A percentile compares a stretch with the other conserved stretches of the same genome.
Conservation (phyloP, 2,329 filamentous ascomycete species). For the Fusarium heterosporum region DNA sequence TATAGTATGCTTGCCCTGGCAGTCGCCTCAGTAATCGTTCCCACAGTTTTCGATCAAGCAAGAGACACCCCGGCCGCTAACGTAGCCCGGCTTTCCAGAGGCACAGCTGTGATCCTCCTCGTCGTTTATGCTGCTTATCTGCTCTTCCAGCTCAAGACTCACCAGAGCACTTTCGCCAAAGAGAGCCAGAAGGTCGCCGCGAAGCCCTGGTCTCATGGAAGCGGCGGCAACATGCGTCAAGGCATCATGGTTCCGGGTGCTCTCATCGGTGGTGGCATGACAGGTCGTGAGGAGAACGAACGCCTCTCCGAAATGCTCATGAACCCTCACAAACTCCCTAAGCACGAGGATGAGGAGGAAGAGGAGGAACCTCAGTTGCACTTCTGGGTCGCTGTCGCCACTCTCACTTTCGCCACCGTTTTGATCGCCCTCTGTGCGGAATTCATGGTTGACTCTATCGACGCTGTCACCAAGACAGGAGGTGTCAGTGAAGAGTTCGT, state of each 20-base stretch:
- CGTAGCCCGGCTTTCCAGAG: conserved; percentile 75
- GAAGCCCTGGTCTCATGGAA: conserved; percentile 57
- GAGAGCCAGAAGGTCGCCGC: conserved; percentile 81
- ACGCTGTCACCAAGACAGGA: conserved; percentile 70
- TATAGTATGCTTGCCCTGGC: conserved; percentile 75
- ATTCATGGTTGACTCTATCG: conserved; percentile 80
- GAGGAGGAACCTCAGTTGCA: conserved; percentile 79
- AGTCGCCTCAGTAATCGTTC: conserved; percentile 86
- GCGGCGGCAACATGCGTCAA: conserved; percentile 53
- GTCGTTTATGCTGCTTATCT: conserved; percentile 87
- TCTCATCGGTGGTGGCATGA: conserved; percentile 53
- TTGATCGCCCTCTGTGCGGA: conserved; percentile 86
- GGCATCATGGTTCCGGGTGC: conserved; percentile 57
- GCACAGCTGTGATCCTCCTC: conserved; percentile 82
- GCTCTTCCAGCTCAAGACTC: conserved; percentile 91
- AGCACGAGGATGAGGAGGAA: conserved; percentile 66
- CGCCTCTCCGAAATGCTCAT: conserved; percentile 60
- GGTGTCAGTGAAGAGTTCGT: conserved; percentile 78
- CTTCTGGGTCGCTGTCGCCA: conserved; percentile 76
- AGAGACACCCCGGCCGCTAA: conserved; percentile 57
- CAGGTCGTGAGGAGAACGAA: conserved; percentile 54
- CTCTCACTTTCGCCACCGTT: conserved; percentile 78
- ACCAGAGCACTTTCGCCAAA: conserved; percentile 81
- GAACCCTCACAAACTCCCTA: conserved; percentile 53
- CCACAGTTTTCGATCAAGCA: conserved; percentile 80